phyloP scores from a whole-genome alignment of 176 grass and related monocot species.

The Triticum aestivum region DNA sequence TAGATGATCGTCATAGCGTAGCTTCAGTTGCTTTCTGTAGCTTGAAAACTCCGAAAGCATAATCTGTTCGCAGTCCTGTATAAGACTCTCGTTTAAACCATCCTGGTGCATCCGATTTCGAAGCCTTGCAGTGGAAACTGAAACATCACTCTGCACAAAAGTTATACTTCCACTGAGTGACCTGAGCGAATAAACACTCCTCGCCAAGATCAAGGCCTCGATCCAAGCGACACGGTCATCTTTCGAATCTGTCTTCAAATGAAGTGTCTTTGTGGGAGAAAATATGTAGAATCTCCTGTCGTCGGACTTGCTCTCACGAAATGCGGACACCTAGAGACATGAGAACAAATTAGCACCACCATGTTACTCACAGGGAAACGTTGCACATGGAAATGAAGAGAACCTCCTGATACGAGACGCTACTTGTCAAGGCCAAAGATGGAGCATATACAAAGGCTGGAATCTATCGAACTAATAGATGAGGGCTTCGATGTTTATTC shows the following conservation, averaged over 20 bases:
- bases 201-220: slow-evolving; percentile 59
- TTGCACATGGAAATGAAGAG: slow-evolving; percentile 1
- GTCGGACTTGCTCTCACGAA: slow-evolving; percentile 78
- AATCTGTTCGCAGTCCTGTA: slow-evolving; percentile 75
- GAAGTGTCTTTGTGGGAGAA: slow-evolving; percentile 71
- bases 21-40: slow-evolving; percentile 54
- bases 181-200: slow-evolving; percentile 66
- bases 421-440: slow-evolving; percentile 25
- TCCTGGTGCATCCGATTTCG: slow-evolving; percentile 49
- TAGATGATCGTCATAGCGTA: slow-evolving; percentile 58
- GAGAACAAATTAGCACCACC: slow-evolving; percentile 18
- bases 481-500: background rate
- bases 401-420: background rate
- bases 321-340: slow-evolving; percentile 63
- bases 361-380: background rate
- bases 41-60: slow-evolving; percentile 65
- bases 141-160: slow-evolving; percentile 52
- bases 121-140: slow-evolving; percentile 63
- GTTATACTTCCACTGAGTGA: slow-evolving; percentile 55
- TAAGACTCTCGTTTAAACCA: slow-evolving; percentile 59
- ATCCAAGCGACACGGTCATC: slow-evolving; percentile 70
- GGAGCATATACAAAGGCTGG: background rate
- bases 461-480: background rate
- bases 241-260: slow-evolving; percentile 63
- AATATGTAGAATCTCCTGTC: slow-evolving; percentile 88